Evolutionary conservation across 345 rosid species (phyloP), one percentile per base, ranked within the genome.

Genomic region (Arabis alpina): DNA sequence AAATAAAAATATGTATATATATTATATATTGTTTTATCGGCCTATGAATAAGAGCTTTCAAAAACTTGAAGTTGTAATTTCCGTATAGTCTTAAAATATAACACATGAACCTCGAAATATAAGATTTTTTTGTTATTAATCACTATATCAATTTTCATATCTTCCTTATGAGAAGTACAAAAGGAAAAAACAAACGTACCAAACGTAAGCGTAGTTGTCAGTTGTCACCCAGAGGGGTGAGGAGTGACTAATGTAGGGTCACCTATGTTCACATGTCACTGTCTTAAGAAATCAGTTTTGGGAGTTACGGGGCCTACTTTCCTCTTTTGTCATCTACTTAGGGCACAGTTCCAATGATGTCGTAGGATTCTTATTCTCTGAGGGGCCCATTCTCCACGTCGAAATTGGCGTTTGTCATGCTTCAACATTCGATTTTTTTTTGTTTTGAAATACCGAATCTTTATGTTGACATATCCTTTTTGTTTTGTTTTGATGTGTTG

Each of bases 161-260:
- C 34, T 7, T 64, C 14, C 13, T 50, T 4, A 24, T 14, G 27
- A 27, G 36, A 57, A 27, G 57, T 19, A 11, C 6, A 11, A 16
- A 30, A 28, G 39, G 23, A 19, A 19, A 19, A 10, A 36, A 49
- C 16, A 61, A 53, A 75, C n/a, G 52, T 75, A 45, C 64, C 54
- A 45, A 76, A 63, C 66, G 27, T 34, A 56, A 64, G 52, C 41
- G 59, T 34, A 63, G 71, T 69, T 76, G 79, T 63, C 71, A 63
- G 71, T 69, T 76, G 79, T 63, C 71, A 69, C 48, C 70, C 15
- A 48, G 73, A 68, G 78, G 79, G 69, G 75, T 75, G 73, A 68
- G 78, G 79, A 75, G 75, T 75, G 71, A 68, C 54, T 62, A 40
- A 41, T 3, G 61, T 69, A 24, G 66, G 79, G 71, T 13, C 79